Conservation (phyloP, 2,329 filamentous ascomycete genomes). For the Cytospora leucostoma region DNA sequence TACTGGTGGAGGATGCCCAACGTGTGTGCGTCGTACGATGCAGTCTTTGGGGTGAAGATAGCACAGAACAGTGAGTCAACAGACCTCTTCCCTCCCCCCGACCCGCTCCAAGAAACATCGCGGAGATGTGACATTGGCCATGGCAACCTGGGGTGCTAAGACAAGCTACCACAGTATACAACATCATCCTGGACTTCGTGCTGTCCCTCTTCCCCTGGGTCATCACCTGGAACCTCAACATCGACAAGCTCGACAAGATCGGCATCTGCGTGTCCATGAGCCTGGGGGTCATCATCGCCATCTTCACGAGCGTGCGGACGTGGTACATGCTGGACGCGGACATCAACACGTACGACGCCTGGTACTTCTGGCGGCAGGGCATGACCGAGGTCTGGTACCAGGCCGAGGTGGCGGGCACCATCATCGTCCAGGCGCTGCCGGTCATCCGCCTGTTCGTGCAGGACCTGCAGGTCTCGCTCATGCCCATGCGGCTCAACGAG, state of each 20-base stretch:
- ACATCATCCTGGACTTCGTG: slow-evolving; percentile 55
- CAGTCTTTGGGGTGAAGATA: slow-evolving; percentile 49
- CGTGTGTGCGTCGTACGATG: slow-evolving; percentile 44
- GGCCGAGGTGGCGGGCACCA: slow-evolving; percentile 54
- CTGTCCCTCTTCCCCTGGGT: slow-evolving; percentile 53
- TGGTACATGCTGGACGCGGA: slow-evolving; percentile 49
- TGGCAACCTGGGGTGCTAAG: neutral
- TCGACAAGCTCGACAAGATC: slow-evolving; percentile 51
- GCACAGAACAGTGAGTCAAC: slow-evolving; percentile 49
- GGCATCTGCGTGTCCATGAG: slow-evolving; percentile 54
- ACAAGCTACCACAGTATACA: slow-evolving; percentile 43
- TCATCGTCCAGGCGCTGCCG: slow-evolving; percentile 57
- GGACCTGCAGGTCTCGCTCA: slow-evolving; percentile 43
- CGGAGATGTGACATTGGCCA: neutral
- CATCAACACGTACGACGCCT: slow-evolving; percentile 44
- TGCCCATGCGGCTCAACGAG: slow-evolving; percentile 27
- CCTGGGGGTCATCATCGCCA: slow-evolving; percentile 47
- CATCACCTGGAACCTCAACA: slow-evolving; percentile 50
- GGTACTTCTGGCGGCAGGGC: slow-evolving; percentile 51
- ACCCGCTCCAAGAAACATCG: neutral
- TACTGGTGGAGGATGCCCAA: slow-evolving; percentile 49
- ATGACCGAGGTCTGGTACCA: slow-evolving; percentile 52
- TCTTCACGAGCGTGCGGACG: slow-evolving; percentile 49
- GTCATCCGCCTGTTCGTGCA: slow-evolving; percentile 50
- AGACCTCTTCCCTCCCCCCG: neutral